These are phyloP conservation scores for Paecilomyces variotii DNA, from an alignment of 2,329 filamentous ascomycete species.

Conservation along the genomic window DNA sequence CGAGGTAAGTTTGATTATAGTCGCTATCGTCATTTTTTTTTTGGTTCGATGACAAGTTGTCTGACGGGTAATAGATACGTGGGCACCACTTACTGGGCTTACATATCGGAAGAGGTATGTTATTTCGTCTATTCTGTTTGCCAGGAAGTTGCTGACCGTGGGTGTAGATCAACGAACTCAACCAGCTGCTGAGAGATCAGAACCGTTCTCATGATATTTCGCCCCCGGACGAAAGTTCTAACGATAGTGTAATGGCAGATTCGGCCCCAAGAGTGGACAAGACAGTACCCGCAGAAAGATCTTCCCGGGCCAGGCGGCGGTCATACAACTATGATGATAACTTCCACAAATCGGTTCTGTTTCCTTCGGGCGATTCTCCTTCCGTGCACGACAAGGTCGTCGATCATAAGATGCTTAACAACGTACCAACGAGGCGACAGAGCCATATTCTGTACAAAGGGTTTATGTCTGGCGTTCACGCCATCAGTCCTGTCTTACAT, in stretches of 20 bases:
- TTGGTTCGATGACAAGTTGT: background rate
- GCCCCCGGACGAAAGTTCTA: conserved; percentile 11
- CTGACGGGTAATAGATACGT: conserved; percentile 29
- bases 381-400: conserved; percentile 23
- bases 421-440: conserved; percentile 36
- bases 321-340: conserved; percentile 17
- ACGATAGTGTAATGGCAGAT: conserved; percentile 16
- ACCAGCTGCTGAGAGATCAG: conserved; percentile 35
- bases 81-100: conserved; percentile 39
- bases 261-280: conserved; percentile 7
- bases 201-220: conserved; percentile 26
- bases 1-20: conserved; percentile 14
- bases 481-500: conserved; percentile 37
- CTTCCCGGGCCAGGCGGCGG: conserved; percentile 2
- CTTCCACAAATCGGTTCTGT: conserved; percentile 30
- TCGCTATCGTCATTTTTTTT: background rate
- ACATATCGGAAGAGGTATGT: conserved; percentile 36
- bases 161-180: conserved; percentile 35
- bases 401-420: conserved; percentile 32
- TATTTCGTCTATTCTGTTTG: background rate
- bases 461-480: conserved; percentile 40
- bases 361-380: conserved; percentile 29
- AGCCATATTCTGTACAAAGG: conserved; percentile 40
- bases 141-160: conserved; percentile 7
- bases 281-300: conserved; percentile 14